These are phyloP conservation scores for Irpex sp. DNA, from an alignment of 1,284 basidiomycete genomes.

Conservation along the genomic window DNA sequence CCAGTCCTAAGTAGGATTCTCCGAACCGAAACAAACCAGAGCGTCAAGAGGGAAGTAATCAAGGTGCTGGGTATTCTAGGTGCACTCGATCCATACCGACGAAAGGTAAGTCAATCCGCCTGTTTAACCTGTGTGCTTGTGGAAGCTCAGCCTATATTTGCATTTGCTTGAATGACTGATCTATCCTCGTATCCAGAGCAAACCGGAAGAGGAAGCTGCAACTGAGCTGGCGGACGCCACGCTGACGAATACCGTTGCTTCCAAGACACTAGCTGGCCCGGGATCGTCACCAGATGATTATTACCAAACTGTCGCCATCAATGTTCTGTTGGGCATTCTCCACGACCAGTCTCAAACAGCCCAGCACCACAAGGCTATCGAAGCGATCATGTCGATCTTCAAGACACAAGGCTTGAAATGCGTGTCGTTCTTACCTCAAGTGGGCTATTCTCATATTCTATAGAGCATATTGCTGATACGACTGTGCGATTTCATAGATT, in stretches of 20 bases:
- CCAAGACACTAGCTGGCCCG: slow-evolving; percentile 33
- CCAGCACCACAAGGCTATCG: slow-evolving; percentile 92
- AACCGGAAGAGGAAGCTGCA: slow-evolving; percentile 72
- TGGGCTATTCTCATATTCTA: slow-evolving; percentile 29
- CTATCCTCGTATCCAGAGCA: slow-evolving; percentile 39
- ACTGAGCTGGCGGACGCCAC: slow-evolving; percentile 53
- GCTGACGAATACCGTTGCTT: slow-evolving; percentile 52
- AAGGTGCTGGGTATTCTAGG: slow-evolving; percentile 96
- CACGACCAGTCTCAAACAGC: slow-evolving; percentile 84
- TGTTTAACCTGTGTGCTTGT: too few species aligned
- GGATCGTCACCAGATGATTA: slow-evolving; percentile 84
- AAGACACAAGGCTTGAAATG: slow-evolving; percentile 97
- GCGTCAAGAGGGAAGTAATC: slow-evolving; percentile 86
- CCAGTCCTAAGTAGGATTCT: slow-evolving; percentile 85
- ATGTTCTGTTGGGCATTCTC: slow-evolving; percentile 84
- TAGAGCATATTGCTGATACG: neutral
- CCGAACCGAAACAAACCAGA: slow-evolving; percentile 75
- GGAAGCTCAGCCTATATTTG: too few species aligned
- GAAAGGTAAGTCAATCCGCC: slow-evolving; percentile 58
- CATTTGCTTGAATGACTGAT: too few species aligned
- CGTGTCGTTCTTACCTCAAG: slow-evolving; percentile 93
- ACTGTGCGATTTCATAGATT: slow-evolving; percentile 52
- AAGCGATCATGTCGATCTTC: slow-evolving; percentile 99
- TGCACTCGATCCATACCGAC: slow-evolving; percentile 95
- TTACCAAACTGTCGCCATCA: slow-evolving; percentile 96